These are phyloP conservation scores for Aurantiochytrium sp. DNA, from an alignment of 108 stramenopile genomes.

Conservation along the genomic window DNA sequence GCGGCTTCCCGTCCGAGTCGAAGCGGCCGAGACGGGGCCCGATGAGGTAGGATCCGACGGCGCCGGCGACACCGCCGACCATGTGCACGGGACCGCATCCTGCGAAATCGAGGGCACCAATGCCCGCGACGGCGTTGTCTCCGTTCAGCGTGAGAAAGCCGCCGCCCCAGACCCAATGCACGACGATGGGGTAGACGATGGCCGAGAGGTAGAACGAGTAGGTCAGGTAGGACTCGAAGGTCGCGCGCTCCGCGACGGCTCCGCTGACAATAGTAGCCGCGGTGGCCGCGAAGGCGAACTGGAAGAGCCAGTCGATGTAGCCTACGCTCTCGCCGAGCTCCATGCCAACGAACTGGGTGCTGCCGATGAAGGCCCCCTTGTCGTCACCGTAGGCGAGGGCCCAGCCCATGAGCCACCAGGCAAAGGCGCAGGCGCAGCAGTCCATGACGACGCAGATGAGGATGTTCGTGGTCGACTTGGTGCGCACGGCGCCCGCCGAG, in stretches of 20 bases:
- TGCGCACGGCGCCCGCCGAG: constrained; percentile 43
- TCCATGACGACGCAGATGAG: constrained; percentile 45
- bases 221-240: constrained; percentile 46
- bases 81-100: constrained; percentile 46
- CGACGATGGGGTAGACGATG: constrained; percentile 47
- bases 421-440: constrained; percentile 36
- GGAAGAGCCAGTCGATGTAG: constrained; percentile 43
- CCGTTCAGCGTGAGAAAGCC: constrained; percentile 29
- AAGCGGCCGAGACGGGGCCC: constrained; percentile 26
- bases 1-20: constrained; percentile 30
- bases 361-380: constrained; percentile 35
- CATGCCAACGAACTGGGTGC: constrained; percentile 8
- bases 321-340: neutral
- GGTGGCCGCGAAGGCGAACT: constrained; percentile 51
- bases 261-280: constrained; percentile 48
- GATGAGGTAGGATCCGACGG: neutral
- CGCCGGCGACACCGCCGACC: constrained; percentile 36
- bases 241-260: constrained; percentile 46
- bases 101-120: constrained; percentile 47
- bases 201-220: constrained; percentile 41
- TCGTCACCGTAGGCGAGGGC: constrained; percentile 40
- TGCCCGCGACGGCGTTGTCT: constrained; percentile 37
- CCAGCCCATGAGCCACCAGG: constrained; percentile 49
- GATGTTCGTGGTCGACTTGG: constrained; percentile 42
- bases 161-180: constrained; percentile 50